Base-by-base conservation (phyloP, 106 monocot species). In the Dendrobium nobile region DNA sequence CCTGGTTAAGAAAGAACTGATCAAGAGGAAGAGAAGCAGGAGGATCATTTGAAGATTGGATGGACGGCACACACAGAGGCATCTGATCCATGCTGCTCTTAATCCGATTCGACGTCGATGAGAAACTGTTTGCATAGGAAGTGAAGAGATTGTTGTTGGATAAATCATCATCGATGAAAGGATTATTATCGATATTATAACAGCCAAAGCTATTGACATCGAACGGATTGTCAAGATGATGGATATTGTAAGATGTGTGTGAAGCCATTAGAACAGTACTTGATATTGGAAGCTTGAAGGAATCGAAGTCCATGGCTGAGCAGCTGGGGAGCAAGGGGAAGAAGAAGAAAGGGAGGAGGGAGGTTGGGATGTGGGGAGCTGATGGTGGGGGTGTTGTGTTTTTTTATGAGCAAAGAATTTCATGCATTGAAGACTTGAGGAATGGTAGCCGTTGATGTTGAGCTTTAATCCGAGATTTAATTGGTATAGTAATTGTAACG, bases 351-450 rank as follows among this genome's bases (percentile, higher is more conserved):
- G 18, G n/a, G 47, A 40, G 47, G 47, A 22, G 44, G 45, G 16
- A 18, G 75, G 13, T 48, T 48, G 15, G 41, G 27, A 47, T 43
- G 47, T 24, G 41, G 74, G 43, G 43, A 74, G 43, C 43, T 20
- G 13, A 74, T 4, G 41, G 74, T 27, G 17, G 43, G 3, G 9
- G 20, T 42, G 37, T 28, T 70, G 70, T 28, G 22, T 7, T 33
- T 28, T 70, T 37, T 70, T 70, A 70, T 33, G 70, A 70, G 70
- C 16, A 70, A 16, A 37, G 33, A 70, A 15, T 33, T 20, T 33
- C 33, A 70, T 33, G 70, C 70, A 70, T 70, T 70, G 70, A 70
- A 70, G 70, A 13, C 33, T 37, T 13, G 70, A 37, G 28, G 70
- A 37, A 11, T 70, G 6, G n/a, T 65, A 22, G 64, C 9, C 64